Base-by-base conservation (phyloP, 1,284 basidiomycete genomes). In the Vanrija sp. region DNA sequence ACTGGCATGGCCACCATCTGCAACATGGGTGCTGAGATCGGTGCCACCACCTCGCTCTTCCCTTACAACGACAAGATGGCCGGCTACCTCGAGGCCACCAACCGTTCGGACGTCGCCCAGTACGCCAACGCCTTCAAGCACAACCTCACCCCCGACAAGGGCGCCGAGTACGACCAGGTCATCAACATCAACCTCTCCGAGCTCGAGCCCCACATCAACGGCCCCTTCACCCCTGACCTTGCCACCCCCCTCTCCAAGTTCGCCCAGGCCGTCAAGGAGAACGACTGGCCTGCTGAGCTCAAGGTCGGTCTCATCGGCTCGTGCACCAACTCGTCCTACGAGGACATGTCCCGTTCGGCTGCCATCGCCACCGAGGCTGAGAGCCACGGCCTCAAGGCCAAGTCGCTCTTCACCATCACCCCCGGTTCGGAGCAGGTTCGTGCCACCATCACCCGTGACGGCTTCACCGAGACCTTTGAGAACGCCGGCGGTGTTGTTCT, bases 1-100 rank as follows among this genome's bases (percentile, higher is more conserved):
- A 98, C 95, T 47, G 96, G 95, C 81, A 98, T 98, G 95, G 96
- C 91, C 58, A 98, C 95, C 51, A 77, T 77, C 72, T 98, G 95
- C 80, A 98, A 98, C 86, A 98, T 98, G 95, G 96, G 96, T 84
- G 96, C 96, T 72, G 95, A 98, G 80, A 98, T 98, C 71, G 95
- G 96, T 78, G 95, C 95, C 49, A 98, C 95, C 43, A 98, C 96
- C 51, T 98, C 95, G 18, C 79, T 98, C 69, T 98, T 99, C 91
- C 96, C 96, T 68, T 98, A 89, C 87, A 98, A 98, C 83, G 78
- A 81, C 67, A 91, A 92, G 71, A 98, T 98, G 94, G 83, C 78
- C 69, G 84, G 87, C 76, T 99, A 97, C 81, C 83, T 98, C 73
- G 84, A 89, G 61, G 93, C 94, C 45, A 99, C 96, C 67, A 90